Evolutionary conservation across 2,329 filamentous ascomycete genomes (phyloP).

Genomic region (Bipolaris zeicola): DNA sequence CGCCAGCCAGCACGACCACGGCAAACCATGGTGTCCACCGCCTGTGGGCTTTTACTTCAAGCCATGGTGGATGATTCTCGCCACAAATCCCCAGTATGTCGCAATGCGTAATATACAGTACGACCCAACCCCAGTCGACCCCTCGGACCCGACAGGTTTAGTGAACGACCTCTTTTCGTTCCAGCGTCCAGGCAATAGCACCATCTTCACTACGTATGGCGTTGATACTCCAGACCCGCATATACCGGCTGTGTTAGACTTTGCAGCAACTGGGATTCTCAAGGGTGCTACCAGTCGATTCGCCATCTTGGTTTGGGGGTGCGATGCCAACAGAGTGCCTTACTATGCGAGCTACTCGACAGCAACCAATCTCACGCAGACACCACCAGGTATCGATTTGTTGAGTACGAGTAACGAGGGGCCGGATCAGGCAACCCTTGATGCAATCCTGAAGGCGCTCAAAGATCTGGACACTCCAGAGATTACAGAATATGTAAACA

Average conservation of each 20-base stretch:
- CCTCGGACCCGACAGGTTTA: conserved; percentile 4
- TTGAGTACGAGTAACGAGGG: conserved; percentile 16
- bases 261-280: conserved; percentile 20
- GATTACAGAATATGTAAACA: conserved; percentile 8
- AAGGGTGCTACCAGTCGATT: conserved; percentile 18
- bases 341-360: conserved; percentile 25
- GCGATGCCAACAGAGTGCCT: conserved; percentile 12
- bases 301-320: conserved; percentile 25
- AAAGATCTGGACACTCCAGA: conserved; percentile 13
- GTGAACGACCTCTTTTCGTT: conserved; percentile 28
- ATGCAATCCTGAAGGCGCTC: conserved; percentile 6
- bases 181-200: conserved; percentile 21
- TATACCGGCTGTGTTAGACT: conserved; percentile 9
- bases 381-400: conserved; percentile 23
- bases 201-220: conserved; percentile 22
- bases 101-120: conserved; percentile 24
- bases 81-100: conserved; percentile 17
- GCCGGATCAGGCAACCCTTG: conserved; percentile 13
- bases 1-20: neutral
- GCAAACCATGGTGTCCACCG: conserved; percentile 12
- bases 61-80: conserved; percentile 25
- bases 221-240: conserved; percentile 14
- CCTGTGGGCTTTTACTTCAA: conserved; percentile 22
- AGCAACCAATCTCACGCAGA: conserved; percentile 8
- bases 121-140: conserved; percentile 21